These are phyloP conservation scores for Didymella sp. DNA, from an alignment of 2,329 filamentous ascomycete genomes.

Conservation along the genomic window DNA sequence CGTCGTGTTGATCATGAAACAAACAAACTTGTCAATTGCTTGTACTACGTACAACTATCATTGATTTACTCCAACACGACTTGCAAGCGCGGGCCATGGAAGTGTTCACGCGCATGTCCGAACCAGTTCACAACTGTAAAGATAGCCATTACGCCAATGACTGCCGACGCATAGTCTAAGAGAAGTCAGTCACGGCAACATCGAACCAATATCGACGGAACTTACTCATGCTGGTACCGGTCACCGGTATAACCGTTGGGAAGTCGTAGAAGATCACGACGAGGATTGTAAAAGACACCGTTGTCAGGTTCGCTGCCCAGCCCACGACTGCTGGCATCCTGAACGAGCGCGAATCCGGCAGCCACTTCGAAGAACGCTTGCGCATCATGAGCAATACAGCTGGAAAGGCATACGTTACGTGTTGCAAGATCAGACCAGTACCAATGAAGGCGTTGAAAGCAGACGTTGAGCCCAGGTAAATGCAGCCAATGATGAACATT, in stretches of 20 bases:
- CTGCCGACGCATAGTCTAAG: slow-evolving; percentile 23
- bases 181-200: not conserved
- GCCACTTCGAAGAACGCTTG: slow-evolving; percentile 29
- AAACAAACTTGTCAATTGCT: not conserved
- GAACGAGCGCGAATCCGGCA: slow-evolving; percentile 27
- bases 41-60: not conserved
- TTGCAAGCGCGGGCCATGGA: slow-evolving; percentile 22
- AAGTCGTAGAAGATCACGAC: slow-evolving; percentile 43
- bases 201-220: not conserved
- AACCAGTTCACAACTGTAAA: slow-evolving; percentile 25
- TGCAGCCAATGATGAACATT: slow-evolving; percentile 29
- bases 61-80: not conserved
- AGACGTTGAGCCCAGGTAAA: slow-evolving; percentile 28
- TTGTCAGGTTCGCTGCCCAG: slow-evolving; percentile 36
- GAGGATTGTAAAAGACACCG: slow-evolving; percentile 32
- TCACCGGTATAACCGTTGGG: slow-evolving; percentile 36
- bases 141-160: slow-evolving; percentile 25
- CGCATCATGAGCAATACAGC: slow-evolving; percentile 37
- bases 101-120: slow-evolving; percentile 23
- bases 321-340: slow-evolving; percentile 31
- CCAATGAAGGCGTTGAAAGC: slow-evolving; percentile 31
- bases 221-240: slow-evolving; percentile 42
- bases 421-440: slow-evolving; percentile 31
- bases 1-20: too few relatives aligned
- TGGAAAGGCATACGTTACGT: slow-evolving; percentile 40